Percentiles rank a stretch among this genome's conserved stretches.
phyloP scores from a whole-genome alignment of 768 basidiomycete genomes.

The Boletellus ananiceps region DNA sequence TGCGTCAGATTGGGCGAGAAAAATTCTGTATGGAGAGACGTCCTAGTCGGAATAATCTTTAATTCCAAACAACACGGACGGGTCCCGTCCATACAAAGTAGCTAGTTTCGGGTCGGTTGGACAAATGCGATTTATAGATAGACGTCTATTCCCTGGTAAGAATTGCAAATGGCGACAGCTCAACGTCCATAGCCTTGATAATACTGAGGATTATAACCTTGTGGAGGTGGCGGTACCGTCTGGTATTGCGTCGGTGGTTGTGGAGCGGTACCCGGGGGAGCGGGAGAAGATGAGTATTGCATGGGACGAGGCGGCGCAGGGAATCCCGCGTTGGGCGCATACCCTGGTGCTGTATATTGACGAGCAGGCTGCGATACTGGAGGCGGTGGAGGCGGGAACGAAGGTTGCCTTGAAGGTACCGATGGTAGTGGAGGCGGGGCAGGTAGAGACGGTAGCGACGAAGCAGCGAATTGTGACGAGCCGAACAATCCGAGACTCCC shows the following conservation, averaged over 20 bases:
- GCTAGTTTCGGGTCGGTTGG: neutral
- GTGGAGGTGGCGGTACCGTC: conserved; percentile 27
- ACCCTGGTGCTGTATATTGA: conserved; percentile 17
- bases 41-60: neutral
- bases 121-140: neutral
- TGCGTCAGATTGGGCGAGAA: conserved; percentile 44
- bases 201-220: conserved; percentile 25
- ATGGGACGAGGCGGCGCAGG: conserved; percentile 30
- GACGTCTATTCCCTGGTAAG: neutral
- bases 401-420: conserved; percentile 24
- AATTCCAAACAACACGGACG: neutral
- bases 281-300: conserved; percentile 20
- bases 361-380: conserved; percentile 17
- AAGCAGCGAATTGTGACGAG: conserved; percentile 8
- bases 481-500: conserved; percentile 29
- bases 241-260: conserved; percentile 27
- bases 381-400: conserved; percentile 19
- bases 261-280: conserved; percentile 3
- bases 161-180: neutral
- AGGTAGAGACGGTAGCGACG: neutral
- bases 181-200: conserved; percentile 32
- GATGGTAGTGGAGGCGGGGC: conserved; percentile 11
- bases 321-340: conserved; percentile 11
- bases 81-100: neutral
- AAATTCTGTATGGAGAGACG: conserved; percentile 37